Percentiles rank a stretch among this genome's conserved stretches.
phyloP scores from a whole-genome alignment of 805 yeast species.

The Tetrapisispora iriomotensis region DNA sequence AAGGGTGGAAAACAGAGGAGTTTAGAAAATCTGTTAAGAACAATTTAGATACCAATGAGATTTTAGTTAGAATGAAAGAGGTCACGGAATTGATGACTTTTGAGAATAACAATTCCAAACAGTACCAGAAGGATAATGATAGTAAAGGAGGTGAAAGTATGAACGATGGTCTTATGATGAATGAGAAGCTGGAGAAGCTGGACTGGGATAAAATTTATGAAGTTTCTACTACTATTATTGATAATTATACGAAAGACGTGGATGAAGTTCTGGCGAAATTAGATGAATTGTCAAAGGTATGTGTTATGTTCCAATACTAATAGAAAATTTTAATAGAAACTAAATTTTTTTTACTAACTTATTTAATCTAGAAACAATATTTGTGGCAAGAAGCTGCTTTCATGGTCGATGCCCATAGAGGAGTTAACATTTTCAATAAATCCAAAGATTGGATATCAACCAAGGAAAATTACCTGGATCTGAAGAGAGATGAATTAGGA shows the following conservation, averaged over 20 bases:
- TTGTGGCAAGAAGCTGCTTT: constrained; percentile 30
- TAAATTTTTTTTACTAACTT: constrained; percentile 3
- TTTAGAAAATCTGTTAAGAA: constrained; percentile 7
- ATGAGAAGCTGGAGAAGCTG: constrained; percentile 7
- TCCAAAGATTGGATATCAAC: constrained; percentile 23
- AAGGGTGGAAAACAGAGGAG: constrained; percentile 19
- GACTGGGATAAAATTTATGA: constrained; percentile 27
- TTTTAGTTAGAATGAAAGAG: constrained; percentile 11
- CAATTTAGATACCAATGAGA: constrained; percentile 11
- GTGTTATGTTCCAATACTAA: constrained; percentile 3
- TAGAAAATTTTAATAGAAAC: not conserved
- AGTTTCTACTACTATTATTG: constrained; percentile 23
- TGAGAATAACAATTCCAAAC: not conserved
- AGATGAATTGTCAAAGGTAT: constrained; percentile 18
- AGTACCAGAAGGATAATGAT: constrained; percentile 2
- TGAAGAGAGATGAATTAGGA: constrained; percentile 15
- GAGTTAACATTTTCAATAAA: constrained; percentile 17
- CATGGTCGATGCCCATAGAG: constrained; percentile 25
- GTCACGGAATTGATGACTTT: constrained; percentile 9
- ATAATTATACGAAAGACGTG: constrained; percentile 21
- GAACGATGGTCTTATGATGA: constrained; percentile 2
- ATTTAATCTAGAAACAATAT: constrained; percentile 13
- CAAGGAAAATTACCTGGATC: constrained; percentile 19
- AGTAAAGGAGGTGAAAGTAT: constrained; percentile 2
- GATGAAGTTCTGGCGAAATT: constrained; percentile 17